phyloP scores from a whole-genome alignment of 306 rosid species.

The Quercus ilex region DNA sequence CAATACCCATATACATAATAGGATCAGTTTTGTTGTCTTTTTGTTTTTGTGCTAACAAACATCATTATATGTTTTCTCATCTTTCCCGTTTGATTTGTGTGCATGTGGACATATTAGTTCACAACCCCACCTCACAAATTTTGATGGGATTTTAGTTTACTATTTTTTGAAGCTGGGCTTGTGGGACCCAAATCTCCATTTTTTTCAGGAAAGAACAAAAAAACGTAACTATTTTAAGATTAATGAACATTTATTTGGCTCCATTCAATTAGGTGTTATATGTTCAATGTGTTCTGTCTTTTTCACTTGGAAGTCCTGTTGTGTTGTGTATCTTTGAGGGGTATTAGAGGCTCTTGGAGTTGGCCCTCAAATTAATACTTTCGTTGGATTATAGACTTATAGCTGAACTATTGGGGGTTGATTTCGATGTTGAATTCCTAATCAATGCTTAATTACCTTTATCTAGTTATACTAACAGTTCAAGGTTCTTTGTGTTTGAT shows the following conservation, averaged over 20 bases:
- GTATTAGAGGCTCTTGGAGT: background rate
- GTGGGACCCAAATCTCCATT: background rate
- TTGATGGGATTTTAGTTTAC: too few species aligned
- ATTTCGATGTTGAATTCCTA: background rate
- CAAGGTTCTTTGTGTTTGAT: background rate
- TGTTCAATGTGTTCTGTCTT: too few species aligned
- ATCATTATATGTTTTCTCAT: background rate
- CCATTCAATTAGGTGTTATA: too few species aligned
- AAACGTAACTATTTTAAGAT: too few species aligned
- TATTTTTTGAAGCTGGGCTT: background rate
- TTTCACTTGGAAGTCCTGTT: too few species aligned
- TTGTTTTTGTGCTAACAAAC: background rate
- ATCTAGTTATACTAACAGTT: background rate
- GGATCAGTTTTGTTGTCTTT: background rate
- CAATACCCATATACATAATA: background rate
- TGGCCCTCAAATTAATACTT: background rate
- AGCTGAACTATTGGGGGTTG: background rate
- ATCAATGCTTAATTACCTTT: background rate
- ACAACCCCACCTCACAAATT: too few species aligned
- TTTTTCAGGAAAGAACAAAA: background rate
- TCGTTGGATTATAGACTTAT: background rate
- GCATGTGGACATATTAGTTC: too few species aligned
- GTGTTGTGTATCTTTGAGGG: too few species aligned
- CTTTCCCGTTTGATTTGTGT: background rate
- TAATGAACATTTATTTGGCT: too few species aligned